Percentiles rank a stretch among this genome's conserved stretches.
These are phyloP conservation scores for Aspergillus homomorphus DNA, from an alignment of 495 filamentous ascomycete genomes.

Conservation along the genomic window DNA sequence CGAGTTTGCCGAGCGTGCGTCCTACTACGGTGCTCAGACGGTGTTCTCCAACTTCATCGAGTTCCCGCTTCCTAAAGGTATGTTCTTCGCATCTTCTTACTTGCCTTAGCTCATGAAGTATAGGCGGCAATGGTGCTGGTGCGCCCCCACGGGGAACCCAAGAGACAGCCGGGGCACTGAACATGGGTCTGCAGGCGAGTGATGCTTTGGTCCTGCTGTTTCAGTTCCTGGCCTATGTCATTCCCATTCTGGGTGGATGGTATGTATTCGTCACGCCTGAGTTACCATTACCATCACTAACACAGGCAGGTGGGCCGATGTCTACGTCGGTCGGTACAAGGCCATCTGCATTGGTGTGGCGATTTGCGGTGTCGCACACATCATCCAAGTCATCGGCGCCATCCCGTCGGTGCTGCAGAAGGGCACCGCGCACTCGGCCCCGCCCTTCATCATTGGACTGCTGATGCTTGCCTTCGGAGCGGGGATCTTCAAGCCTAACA, in stretches of 20 bases:
- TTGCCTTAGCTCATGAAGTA: background rate
- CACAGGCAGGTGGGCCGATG: slow-evolving; percentile 45
- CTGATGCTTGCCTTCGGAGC: slow-evolving; percentile 36
- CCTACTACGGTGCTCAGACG: slow-evolving; percentile 53
- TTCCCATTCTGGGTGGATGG: slow-evolving; percentile 60
- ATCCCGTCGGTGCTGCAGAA: slow-evolving; percentile 55
- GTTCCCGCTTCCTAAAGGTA: slow-evolving; percentile 47
- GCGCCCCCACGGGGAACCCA: slow-evolving; percentile 53
- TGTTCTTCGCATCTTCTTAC: background rate
- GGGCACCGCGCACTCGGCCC: slow-evolving; percentile 45
- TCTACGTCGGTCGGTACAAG: slow-evolving; percentile 50
- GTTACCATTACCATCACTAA: background rate
- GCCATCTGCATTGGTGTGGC: slow-evolving; percentile 58
- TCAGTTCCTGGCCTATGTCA: slow-evolving; percentile 55
- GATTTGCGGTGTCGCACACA: slow-evolving; percentile 64
- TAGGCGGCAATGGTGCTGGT: slow-evolving; percentile 60
- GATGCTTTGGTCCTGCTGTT: slow-evolving; percentile 61
- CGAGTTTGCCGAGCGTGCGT: slow-evolving; percentile 58
- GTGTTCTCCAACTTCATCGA: slow-evolving; percentile 62
- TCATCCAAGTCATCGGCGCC: slow-evolving; percentile 61
- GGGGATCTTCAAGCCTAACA: slow-evolving; percentile 42
- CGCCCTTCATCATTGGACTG: slow-evolving; percentile 57
- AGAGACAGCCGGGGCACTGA: slow-evolving; percentile 56
- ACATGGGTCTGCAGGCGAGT: slow-evolving; percentile 55
- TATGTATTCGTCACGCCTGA: background rate